phyloP scores from a whole-genome alignment of 2,329 filamentous ascomycete genomes.

The Penicillium sp. region DNA sequence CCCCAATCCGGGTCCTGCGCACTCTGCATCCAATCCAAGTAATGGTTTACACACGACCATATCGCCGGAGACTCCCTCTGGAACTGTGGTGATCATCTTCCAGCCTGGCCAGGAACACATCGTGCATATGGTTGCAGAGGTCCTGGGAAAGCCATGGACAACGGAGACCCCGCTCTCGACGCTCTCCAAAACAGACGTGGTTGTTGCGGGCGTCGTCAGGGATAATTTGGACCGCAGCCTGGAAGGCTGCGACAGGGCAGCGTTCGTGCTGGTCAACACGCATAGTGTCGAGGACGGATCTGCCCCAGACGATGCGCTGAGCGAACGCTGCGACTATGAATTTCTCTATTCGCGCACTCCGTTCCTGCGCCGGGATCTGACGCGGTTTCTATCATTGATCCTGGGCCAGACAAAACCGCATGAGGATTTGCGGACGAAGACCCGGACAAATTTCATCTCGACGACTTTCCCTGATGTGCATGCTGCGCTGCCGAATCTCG shows the following conservation, averaged over 20 bases:
- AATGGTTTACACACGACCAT: neutral
- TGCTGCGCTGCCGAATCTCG: slow-evolving; percentile 79
- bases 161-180: slow-evolving; percentile 61
- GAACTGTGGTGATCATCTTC: slow-evolving; percentile 67
- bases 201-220: slow-evolving; percentile 70
- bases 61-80: slow-evolving; percentile 9
- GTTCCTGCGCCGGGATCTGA: slow-evolving; percentile 74
- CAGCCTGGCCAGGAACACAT: slow-evolving; percentile 74
- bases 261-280: slow-evolving; percentile 73
- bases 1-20: neutral
- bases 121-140: slow-evolving; percentile 75
- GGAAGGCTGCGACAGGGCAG: slow-evolving; percentile 59
- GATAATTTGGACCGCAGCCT: slow-evolving; percentile 63
- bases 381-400: slow-evolving; percentile 78
- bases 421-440: slow-evolving; percentile 70
- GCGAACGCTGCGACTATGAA: slow-evolving; percentile 77
- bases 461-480: slow-evolving; percentile 87
- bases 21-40: neutral
- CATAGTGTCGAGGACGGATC: slow-evolving; percentile 75
- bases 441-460: slow-evolving; percentile 81
- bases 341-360: slow-evolving; percentile 77
- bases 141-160: slow-evolving; percentile 73
- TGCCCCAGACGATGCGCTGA: slow-evolving; percentile 69
- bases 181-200: slow-evolving; percentile 59
- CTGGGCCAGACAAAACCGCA: slow-evolving; percentile 80